Percentiles rank a stretch among this genome's conserved stretches.
Conservation (phyloP, 495 filamentous ascomycete species). For the Acidiella bohemica region DNA sequence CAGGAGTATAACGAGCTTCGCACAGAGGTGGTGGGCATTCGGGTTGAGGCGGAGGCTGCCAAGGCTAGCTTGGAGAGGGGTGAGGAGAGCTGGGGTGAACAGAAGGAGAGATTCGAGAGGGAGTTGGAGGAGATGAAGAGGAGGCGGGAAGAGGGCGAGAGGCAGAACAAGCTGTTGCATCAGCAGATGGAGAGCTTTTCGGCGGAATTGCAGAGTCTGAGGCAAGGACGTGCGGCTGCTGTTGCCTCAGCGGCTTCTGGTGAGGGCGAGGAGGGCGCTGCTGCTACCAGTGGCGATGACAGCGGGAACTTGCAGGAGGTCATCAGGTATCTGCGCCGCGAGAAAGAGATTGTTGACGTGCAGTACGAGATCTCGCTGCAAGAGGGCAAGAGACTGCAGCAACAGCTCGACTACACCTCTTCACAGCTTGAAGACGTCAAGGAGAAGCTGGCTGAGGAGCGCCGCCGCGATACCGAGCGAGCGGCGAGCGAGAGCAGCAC, state of each 20-base stretch:
- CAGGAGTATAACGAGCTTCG: conserved; percentile 68
- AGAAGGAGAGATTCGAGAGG: conserved; percentile 62
- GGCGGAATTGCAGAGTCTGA: conserved; percentile 59
- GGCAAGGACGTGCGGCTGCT: conserved; percentile 45
- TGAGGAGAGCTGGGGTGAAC: conserved; percentile 77
- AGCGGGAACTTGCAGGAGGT: conserved; percentile 62
- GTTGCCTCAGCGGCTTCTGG: background rate
- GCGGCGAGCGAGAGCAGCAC: conserved; percentile 57
- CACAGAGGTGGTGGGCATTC: conserved; percentile 54
- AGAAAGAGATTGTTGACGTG: conserved; percentile 95
- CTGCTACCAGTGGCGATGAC: conserved; percentile 31
- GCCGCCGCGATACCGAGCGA: conserved; percentile 58
- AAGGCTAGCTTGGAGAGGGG: conserved; percentile 62
- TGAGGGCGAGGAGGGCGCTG: conserved; percentile 1
- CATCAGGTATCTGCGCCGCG: conserved; percentile 77
- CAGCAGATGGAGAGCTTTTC: conserved; percentile 74
- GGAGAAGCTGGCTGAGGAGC: conserved; percentile 77
- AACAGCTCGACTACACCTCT: conserved; percentile 77
- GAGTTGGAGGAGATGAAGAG: conserved; percentile 67
- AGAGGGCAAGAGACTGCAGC: conserved; percentile 72
- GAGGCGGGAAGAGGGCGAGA: conserved; percentile 63
- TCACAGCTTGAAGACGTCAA: conserved; percentile 74
- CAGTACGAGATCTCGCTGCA: conserved; percentile 79
- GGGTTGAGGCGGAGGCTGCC: conserved; percentile 67
- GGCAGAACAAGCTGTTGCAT: conserved; percentile 79